Conservation (phyloP, 768 basidiomycete species). For the Vararia minispora region DNA sequence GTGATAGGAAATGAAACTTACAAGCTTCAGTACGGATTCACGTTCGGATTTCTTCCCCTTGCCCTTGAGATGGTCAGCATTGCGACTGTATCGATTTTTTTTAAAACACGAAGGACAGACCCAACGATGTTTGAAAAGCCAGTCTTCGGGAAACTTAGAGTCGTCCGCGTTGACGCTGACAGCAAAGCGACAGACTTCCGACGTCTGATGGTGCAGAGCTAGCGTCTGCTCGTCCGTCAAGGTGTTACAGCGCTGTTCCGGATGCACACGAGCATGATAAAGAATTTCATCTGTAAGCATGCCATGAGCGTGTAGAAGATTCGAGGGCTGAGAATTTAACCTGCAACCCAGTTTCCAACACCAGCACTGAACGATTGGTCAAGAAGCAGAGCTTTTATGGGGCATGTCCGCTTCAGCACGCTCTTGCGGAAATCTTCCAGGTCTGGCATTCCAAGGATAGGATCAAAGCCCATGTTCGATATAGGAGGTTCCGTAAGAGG, state of each 20-base stretch:
- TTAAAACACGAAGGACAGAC: conserved; percentile 22
- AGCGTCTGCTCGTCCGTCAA: conserved; percentile 38
- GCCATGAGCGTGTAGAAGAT: too few relatives aligned
- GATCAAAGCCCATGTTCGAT: conserved; percentile 66
- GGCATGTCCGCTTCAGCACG: conserved; percentile 45
- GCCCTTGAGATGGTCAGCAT: conserved; percentile 26
- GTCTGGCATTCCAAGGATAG: conserved; percentile 56
- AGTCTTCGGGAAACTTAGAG: conserved; percentile 50
- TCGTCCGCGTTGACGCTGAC: conserved; percentile 65
- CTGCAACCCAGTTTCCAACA: conserved; percentile 77
- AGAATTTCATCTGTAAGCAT: conserved; percentile 68
- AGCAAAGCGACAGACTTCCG: conserved; percentile 45
- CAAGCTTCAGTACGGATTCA: conserved; percentile 30
- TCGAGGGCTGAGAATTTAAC: too few relatives aligned
- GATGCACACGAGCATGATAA: conserved; percentile 65
- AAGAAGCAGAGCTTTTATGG: conserved; percentile 65
- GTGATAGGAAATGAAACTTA: conserved; percentile 18
- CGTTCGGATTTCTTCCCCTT: conserved; percentile 32
- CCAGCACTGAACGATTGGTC: conserved; percentile 77
- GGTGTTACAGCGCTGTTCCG: conserved; percentile 51
- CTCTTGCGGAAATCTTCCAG: conserved; percentile 36
- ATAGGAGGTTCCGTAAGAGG: conserved; percentile 61
- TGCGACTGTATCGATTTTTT: too few relatives aligned
- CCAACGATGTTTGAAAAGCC: conserved; percentile 65
- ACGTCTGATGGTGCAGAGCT: conserved; percentile 40